A percentile compares a stretch with the other conserved stretches of the same genome.
Evolutionary conservation across 2,329 filamentous ascomycete genomes (phyloP).

Genomic region (Curvularia spicifera): DNA sequence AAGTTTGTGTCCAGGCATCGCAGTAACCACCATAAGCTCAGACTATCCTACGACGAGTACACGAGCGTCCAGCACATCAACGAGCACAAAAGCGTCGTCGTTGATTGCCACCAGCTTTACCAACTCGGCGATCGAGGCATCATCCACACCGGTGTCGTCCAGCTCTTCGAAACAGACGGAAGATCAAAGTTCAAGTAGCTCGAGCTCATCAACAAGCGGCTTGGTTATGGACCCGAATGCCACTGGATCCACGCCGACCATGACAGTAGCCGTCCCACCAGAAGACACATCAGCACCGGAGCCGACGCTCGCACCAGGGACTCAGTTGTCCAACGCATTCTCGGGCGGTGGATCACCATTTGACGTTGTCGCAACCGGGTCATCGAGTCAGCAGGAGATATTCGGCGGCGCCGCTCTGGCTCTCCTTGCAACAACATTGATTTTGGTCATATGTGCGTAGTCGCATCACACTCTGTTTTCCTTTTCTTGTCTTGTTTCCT

Average conservation of each 20-base stretch:
- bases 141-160: conserved; percentile 17
- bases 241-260: conserved; percentile 16
- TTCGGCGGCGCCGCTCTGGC: conserved; percentile 12
- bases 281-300: conserved; percentile 15
- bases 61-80: conserved; percentile 14
- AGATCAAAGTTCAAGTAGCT: conserved; percentile 11
- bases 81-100: conserved; percentile 16
- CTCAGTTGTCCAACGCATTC: conserved; percentile 44
- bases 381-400: conserved; percentile 22
- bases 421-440: conserved; percentile 21
- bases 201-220: conserved; percentile 16
- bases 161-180: conserved; percentile 10
- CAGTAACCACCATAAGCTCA: conserved; percentile 26
- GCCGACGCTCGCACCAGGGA: conserved; percentile 29
- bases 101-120: conserved; percentile 2
- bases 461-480: conserved; percentile 1
- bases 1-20: conserved; percentile 49
- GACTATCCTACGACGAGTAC: conserved; percentile 11
- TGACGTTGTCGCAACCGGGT: conserved; percentile 42
- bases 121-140: conserved; percentile 5
- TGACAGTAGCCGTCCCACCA: conserved; percentile 13
- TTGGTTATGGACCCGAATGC: conserved; percentile 26
- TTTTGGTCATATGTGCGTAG: conserved; percentile 21
- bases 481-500: conserved; percentile 15
- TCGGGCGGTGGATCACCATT: conserved; percentile 57